Evolutionary conservation across 2,329 filamentous ascomycete genomes (phyloP), one percentile per base, ranked within the genome.

Genomic region (Raffaelea deltoideospora): DNA sequence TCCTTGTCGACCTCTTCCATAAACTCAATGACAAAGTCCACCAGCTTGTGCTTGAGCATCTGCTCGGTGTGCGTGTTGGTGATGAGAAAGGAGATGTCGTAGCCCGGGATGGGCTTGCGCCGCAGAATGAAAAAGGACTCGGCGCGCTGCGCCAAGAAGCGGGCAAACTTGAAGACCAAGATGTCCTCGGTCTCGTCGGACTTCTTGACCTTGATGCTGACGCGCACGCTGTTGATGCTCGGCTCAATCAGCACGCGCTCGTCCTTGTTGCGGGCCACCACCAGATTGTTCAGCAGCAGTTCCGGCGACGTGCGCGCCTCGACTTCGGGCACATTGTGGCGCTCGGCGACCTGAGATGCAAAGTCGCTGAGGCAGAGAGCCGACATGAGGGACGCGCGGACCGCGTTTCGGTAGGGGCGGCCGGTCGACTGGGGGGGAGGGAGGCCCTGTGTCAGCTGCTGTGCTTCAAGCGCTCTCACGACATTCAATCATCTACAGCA

Each of bases 1-100:
- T 98, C 90, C 69, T 98, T 98, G 60, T 98, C 92, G 5, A 98
- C 92, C 58, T 98, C 90, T 60, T 98, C 88, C 88, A 98, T 96
- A 53, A 98, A 98, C 53, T 96, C 79, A 47, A 98, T 95, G 48
- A 98, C 93, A 53, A 98, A 98, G 58, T 98, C 90, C 24, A 98
- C 92, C 48, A 98, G 69, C 67, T 98, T 96, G 58, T 98, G 88
- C 68, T 96, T 96, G 55, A 96, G 60, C 86, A 98, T 94, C 56
- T 92, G 83, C 59, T 96, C 90, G 5, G 90, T 96, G 53, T 98
- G 90, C 67, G 90, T 92, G 63, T 98, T 98, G 33, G 90, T 98
- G 54, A 98, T 93, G 53, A 98, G 59, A 67, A 98, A 98, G 8
- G 87, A 95, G 49, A 98, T 98, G 51, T 98, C 90, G 58, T 98